A percentile compares a stretch with the other conserved stretches of the same genome.
These are phyloP conservation scores for Globisporangium paroecandrum DNA, from an alignment of 352 stramenopile genomes.

Conservation along the genomic window DNA sequence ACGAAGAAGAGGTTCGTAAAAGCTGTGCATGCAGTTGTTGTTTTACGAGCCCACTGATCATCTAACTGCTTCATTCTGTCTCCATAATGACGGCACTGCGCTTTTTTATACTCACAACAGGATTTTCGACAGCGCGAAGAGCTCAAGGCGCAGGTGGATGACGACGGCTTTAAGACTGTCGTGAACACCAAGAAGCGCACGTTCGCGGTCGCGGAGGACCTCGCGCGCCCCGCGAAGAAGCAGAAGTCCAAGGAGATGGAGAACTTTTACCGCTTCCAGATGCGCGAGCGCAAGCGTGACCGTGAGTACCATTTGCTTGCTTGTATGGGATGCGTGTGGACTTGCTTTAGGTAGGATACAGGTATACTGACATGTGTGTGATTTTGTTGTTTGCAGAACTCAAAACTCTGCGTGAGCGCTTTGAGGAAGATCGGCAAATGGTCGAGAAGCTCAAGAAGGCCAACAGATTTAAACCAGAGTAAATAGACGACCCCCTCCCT, in stretches of 20 bases:
- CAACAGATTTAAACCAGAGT: constrained; percentile 83
- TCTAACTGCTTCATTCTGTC: too few relatives aligned
- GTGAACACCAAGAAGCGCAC: constrained; percentile 81
- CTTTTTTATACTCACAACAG: constrained; percentile 12
- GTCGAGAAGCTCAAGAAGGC: constrained; percentile 83
- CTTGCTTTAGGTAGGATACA: background rate
- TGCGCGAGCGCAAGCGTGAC: constrained; percentile 81
- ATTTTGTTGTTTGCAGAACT: constrained; percentile 45
- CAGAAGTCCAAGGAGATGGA: constrained; percentile 79
- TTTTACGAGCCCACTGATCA: too few relatives aligned
- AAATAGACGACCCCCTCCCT: constrained; percentile 18
- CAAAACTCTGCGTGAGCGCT: constrained; percentile 76
- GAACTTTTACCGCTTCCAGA: constrained; percentile 87
- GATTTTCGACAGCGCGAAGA: constrained; percentile 58
- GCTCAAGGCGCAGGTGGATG: constrained; percentile 75
- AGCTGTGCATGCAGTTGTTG: too few relatives aligned
- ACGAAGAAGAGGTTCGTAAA: constrained; percentile 50
- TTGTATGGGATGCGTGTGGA: background rate
- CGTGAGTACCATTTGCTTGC: constrained; percentile 38
- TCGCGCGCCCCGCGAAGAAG: constrained; percentile 66
- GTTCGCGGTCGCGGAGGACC: constrained; percentile 37
- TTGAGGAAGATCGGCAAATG: constrained; percentile 74
- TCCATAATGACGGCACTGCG: background rate
- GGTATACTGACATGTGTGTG: background rate
- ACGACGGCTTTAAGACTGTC: constrained; percentile 81